phyloP scores from a whole-genome alignment of 2,329 filamentous ascomycete species.

The Sporothrix mexicana region DNA sequence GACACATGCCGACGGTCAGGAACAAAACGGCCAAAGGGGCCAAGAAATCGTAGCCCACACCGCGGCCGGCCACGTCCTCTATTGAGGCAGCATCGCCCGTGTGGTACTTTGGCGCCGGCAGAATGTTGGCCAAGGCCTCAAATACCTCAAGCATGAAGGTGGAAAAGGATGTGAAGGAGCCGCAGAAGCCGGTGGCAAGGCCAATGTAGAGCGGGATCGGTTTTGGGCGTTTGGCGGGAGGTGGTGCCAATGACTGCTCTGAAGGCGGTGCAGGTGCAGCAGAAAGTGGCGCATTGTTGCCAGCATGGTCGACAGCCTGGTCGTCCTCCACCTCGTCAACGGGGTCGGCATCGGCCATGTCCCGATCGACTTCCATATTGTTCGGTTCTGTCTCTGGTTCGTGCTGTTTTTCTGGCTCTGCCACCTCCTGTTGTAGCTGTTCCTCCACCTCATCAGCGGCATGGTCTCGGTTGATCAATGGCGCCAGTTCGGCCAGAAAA shows the following conservation, averaged over 20 bases:
- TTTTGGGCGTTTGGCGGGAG: not conserved
- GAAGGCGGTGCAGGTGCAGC: not conserved
- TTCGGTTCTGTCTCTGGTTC: not conserved
- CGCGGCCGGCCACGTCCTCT: slow-evolving; percentile 52
- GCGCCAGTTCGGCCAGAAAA: slow-evolving; percentile 61
- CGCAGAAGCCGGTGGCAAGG: slow-evolving; percentile 73
- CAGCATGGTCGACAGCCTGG: not conserved
- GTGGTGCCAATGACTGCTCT: not conserved
- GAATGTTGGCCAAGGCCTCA: slow-evolving; percentile 70
- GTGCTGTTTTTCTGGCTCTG: slow-evolving; percentile 12
- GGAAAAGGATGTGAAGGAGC: slow-evolving; percentile 73
- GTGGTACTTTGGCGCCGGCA: slow-evolving; percentile 15
- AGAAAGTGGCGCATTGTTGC: not conserved
- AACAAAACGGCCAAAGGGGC: slow-evolving; percentile 78
- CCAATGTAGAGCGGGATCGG: slow-evolving; percentile 77
- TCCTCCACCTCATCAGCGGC: slow-evolving; percentile 61
- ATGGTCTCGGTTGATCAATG: slow-evolving; percentile 33
- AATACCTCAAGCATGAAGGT: slow-evolving; percentile 71
- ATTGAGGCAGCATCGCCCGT: slow-evolving; percentile 50
- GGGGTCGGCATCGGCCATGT: slow-evolving; percentile 48
- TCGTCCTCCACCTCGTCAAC: not conserved
- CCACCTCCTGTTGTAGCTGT: slow-evolving; percentile 39
- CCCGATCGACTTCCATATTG: not conserved
- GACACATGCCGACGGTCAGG: slow-evolving; percentile 71
- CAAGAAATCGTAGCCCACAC: slow-evolving; percentile 81